phyloP scores from a whole-genome alignment of 2,329 filamentous ascomycete genomes.

The Blastomyces percursus region DNA sequence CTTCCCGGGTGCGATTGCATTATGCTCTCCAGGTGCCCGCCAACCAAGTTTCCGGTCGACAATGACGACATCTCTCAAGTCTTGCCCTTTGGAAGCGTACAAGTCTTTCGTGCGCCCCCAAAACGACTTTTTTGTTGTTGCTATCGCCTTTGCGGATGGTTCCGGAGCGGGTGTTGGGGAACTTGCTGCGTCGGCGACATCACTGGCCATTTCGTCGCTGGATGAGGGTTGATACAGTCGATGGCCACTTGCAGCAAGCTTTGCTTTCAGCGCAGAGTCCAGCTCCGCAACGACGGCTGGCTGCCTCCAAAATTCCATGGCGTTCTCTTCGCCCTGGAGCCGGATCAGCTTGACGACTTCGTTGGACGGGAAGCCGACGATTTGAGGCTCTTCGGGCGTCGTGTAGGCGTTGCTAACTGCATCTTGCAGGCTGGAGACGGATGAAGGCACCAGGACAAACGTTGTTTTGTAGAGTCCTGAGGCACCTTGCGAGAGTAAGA shows the following conservation, averaged over 20 bases:
- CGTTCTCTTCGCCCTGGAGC: conserved; percentile 31
- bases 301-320: conserved; percentile 35
- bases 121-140: conserved; percentile 13
- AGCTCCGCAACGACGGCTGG: conserved; percentile 33
- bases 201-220: conserved; percentile 3
- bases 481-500: conserved; percentile 30
- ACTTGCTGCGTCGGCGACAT: not conserved
- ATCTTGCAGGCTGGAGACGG: conserved; percentile 24
- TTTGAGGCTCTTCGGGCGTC: conserved; percentile 19
- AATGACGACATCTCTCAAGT: conserved; percentile 14
- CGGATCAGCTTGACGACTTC: conserved; percentile 32
- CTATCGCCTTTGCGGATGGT: not conserved
- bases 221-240: conserved; percentile 11
- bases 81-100: not conserved
- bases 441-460: conserved; percentile 37
- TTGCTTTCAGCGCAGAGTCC: conserved; percentile 23
- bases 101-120: conserved; percentile 13
- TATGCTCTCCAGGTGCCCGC: conserved; percentile 15
- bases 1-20: conserved; percentile 7
- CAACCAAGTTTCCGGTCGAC: conserved; percentile 23
- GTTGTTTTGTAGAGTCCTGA: conserved; percentile 35
- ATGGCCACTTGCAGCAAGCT: conserved; percentile 19
- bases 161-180: not conserved
- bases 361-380: conserved; percentile 31
- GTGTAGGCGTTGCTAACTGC: conserved; percentile 14